Conservation (phyloP, 2,329 filamentous ascomycete species). For the Hypoxylon sp. region DNA sequence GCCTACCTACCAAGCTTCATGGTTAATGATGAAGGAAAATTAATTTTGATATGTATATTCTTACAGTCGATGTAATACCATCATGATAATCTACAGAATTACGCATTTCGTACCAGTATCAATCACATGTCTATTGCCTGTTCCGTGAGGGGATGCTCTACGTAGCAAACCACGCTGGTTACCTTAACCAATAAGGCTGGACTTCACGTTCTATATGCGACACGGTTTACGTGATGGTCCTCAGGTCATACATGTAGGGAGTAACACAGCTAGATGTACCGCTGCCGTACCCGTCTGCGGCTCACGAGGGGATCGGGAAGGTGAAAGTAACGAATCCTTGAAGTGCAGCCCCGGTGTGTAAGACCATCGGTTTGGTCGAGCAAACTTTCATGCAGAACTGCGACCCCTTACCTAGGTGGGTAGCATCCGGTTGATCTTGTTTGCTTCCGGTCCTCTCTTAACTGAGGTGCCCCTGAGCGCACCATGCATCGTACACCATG, state of each 20-base stretch:
- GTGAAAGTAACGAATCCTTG: neutral
- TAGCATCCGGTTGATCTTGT: neutral
- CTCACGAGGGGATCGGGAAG: conserved; percentile 10
- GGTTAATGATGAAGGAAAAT: conserved; percentile 12
- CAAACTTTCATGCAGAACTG: neutral
- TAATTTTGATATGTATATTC: conserved; percentile 17
- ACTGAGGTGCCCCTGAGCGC: neutral
- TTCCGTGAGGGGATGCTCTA: neutral
- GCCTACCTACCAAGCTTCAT: neutral
- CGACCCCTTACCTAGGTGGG: conserved; percentile 7
- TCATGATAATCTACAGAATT: neutral
- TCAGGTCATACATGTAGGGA: neutral
- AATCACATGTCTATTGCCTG: neutral
- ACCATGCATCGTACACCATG: neutral
- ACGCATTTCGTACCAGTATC: neutral
- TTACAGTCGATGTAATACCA: neutral
- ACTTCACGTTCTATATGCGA: neutral
- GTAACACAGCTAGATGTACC: neutral
- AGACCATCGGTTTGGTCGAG: neutral
- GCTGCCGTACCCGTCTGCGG: neutral
- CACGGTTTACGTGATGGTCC: neutral
- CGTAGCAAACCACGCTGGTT: neutral
- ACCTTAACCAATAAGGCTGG: neutral
- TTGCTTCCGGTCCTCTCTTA: neutral
- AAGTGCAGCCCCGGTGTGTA: neutral